phyloP scores from a whole-genome alignment of 2,329 filamentous ascomycete genomes.

The Sclerotinia nivalis region DNA sequence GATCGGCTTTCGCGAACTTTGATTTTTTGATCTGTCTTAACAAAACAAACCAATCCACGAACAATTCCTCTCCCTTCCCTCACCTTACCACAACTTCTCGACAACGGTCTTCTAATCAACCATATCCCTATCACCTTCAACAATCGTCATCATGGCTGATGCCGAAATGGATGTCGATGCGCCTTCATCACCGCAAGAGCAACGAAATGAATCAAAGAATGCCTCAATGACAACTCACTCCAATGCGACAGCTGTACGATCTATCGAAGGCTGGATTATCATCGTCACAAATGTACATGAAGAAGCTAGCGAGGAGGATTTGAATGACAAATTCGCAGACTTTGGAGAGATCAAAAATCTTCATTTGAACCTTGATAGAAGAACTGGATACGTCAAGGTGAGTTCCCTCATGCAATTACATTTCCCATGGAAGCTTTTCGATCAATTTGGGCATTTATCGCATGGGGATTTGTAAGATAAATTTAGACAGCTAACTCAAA shows the following conservation, averaged over 20 bases:
- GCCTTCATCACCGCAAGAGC: slow-evolving; percentile 43
- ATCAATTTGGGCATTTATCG: slow-evolving; percentile 10
- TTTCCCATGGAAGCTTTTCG: background rate
- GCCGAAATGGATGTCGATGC: slow-evolving; percentile 48
- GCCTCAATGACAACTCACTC: slow-evolving; percentile 70
- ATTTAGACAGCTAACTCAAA: slow-evolving; percentile 9
- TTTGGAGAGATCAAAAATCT: slow-evolving; percentile 86
- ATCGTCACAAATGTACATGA: slow-evolving; percentile 86
- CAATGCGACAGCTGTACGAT: slow-evolving; percentile 78
- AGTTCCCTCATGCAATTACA: slow-evolving; percentile 26
- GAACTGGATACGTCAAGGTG: slow-evolving; percentile 87
- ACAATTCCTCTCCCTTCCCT: background rate
- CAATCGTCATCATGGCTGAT: slow-evolving; percentile 46
- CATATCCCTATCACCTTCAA: background rate
- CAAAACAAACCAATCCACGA: background rate
- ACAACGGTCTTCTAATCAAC: background rate
- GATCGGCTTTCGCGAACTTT: slow-evolving; percentile 12
- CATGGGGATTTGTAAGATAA: slow-evolving; percentile 1
- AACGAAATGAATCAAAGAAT: slow-evolving; percentile 57
- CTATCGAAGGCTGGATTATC: slow-evolving; percentile 87
- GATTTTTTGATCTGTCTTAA: background rate
- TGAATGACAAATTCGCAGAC: slow-evolving; percentile 80
- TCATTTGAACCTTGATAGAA: slow-evolving; percentile 77
- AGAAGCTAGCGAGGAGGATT: slow-evolving; percentile 79
- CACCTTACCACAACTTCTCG: background rate